Base-by-base conservation (phyloP, 2,329 filamentous ascomycete genomes). In the Neocatenulostroma microsporum region DNA sequence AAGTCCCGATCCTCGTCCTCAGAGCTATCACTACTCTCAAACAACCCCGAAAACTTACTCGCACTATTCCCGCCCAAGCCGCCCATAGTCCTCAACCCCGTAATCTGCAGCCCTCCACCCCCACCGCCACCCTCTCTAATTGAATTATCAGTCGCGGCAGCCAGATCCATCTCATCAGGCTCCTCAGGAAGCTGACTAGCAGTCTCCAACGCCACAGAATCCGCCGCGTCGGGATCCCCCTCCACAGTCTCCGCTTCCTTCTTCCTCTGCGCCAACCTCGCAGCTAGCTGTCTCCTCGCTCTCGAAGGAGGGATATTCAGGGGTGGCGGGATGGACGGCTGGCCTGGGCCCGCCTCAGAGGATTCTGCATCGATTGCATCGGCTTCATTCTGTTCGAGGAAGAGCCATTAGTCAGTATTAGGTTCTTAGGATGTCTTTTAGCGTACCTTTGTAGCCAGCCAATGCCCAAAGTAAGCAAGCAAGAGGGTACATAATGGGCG, bases 231-330 rank as follows among this genome's bases (percentile, higher is more conserved):
- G 0, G 56, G 56, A 36, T 56, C 54, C 20, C 46, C 44, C 3
- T 55, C 53, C 15, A 56, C 53, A 6, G 47, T 43, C 30, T 44
- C 40, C 13, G 44, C 42, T 24, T 49, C 45, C 21, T 51, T 46
- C 32, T 65, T 64, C 27, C 61, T 84, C 76, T 53, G 60, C 3
- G 67, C 67, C 11, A 96, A 72, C 10, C 88, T 78, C 10, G 84
- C 84, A n/a, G 87, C 88, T n/a, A 96, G 74, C 60, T 94, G 86
- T 37, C 86, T 73, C 34, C 89, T 78, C 6, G 89, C 89, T 35
- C 89, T 78, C 6, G 86, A 93, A 2, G 89, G 88, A 1, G 84
- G 80, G 23, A 89, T 79, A 58, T 89, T 91, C 53, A 94, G 69
- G 10, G 87, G 85, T 21, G 84, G 80, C 15, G 78, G 83, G n/a